These are phyloP conservation scores for Hymenoscyphus salicellus DNA, from an alignment of 2,329 filamentous ascomycete species.

Conservation along the genomic window DNA sequence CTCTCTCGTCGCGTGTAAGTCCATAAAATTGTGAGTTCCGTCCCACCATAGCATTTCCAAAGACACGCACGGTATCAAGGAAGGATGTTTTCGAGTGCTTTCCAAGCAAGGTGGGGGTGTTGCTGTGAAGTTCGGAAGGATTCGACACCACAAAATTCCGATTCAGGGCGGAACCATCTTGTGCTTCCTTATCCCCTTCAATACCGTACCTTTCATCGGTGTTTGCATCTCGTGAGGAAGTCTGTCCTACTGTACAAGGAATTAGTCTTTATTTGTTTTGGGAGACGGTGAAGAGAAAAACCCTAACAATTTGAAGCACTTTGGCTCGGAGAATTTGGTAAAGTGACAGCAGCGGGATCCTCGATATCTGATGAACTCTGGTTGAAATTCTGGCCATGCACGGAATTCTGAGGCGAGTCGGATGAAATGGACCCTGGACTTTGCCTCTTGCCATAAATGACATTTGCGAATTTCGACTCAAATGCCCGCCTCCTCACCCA, in stretches of 20 bases:
- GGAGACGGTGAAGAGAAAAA: background rate
- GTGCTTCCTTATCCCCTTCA: background rate
- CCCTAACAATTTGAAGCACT: background rate
- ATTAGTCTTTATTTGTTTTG: background rate
- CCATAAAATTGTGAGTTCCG: slow-evolving; percentile 56
- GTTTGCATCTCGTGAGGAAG: background rate
- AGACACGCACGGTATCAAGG: slow-evolving; percentile 1
- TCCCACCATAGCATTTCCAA: slow-evolving; percentile 37
- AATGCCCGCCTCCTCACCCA: slow-evolving; percentile 60
- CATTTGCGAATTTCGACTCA: slow-evolving; percentile 50
- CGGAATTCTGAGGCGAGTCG: background rate
- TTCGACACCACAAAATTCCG: background rate
- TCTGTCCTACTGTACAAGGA: background rate
- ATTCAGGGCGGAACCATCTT: background rate
- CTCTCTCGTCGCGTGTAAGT: slow-evolving; percentile 52
- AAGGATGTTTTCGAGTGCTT: slow-evolving; percentile 1
- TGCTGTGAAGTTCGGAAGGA: slow-evolving; percentile 11
- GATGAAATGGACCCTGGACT: background rate
- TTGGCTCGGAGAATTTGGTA: background rate
- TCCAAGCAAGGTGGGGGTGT: slow-evolving; percentile 18
- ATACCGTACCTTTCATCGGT: background rate
- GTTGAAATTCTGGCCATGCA: background rate
- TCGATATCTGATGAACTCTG: background rate
- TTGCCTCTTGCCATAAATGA: background rate
- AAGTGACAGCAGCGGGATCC: background rate